Conservation (phyloP, 768 basidiomycete species). For the Rhodotorula graminis region DNA sequence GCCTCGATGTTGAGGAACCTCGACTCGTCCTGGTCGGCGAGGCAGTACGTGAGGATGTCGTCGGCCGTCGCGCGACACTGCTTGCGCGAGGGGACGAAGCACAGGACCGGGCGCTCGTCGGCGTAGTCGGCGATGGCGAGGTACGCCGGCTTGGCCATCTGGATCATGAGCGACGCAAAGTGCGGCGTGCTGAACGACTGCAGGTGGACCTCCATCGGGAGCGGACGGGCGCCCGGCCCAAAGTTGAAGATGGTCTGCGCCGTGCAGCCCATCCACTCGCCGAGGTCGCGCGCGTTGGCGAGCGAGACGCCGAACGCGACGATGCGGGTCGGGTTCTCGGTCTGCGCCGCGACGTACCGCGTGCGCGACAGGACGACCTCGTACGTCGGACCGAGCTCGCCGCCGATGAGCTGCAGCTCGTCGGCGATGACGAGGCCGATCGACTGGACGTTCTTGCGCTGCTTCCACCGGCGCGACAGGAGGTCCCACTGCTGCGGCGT, state of each 20-base stretch:
- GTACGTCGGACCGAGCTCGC: conserved; percentile 91
- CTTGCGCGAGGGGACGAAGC: conserved; percentile 86
- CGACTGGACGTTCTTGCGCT: conserved; percentile 91
- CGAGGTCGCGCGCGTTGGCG: conserved; percentile 89
- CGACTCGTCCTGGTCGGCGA: conserved; percentile 75
- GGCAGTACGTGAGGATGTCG: conserved; percentile 80
- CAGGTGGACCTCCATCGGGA: conserved; percentile 94
- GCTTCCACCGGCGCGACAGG: conserved; percentile 88
- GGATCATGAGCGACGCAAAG: conserved; percentile 96
- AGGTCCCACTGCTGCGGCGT: conserved; percentile 97
- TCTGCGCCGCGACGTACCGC: conserved; percentile 92
- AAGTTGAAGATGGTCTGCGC: conserved; percentile 97
- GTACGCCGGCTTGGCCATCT: conserved; percentile 98
- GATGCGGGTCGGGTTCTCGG: conserved; percentile 84
- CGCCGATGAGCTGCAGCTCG: conserved; percentile 89
- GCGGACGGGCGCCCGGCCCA: conserved; percentile 88
- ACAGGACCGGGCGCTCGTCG: conserved; percentile 74
- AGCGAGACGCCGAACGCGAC: conserved; percentile 92
- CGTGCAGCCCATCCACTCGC: conserved; percentile 95
- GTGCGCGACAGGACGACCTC: conserved; percentile 93
- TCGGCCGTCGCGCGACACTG: conserved; percentile 92
- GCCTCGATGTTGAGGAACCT: conserved; percentile 85
- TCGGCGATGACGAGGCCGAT: conserved; percentile 90
- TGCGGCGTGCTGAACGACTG: conserved; percentile 96
- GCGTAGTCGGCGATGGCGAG: conserved; percentile 85